These are phyloP conservation scores for Emmonsiellopsis sp. DNA, from an alignment of 2,329 filamentous ascomycete species.

Conservation along the genomic window DNA sequence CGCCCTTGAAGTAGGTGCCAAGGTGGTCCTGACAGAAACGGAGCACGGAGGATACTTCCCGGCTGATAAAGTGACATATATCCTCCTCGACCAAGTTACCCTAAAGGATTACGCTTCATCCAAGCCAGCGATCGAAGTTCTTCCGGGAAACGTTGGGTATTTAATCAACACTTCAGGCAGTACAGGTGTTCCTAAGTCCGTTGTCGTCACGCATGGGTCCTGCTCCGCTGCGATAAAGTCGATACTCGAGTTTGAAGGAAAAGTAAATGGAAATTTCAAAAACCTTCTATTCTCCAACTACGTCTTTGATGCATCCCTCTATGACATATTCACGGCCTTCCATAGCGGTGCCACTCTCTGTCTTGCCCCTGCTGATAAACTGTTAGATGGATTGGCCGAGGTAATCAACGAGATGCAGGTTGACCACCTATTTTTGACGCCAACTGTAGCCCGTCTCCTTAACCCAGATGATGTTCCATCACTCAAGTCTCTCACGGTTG, in stretches of 20 bases:
- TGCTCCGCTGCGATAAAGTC: constrained; percentile 63
- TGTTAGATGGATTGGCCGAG: constrained; percentile 63
- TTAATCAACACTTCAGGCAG: constrained; percentile 77
- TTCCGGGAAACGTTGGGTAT: constrained; percentile 53
- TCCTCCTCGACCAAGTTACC: background rate
- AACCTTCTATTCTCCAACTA: constrained; percentile 52
- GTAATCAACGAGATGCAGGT: constrained; percentile 54
- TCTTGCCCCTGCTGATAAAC: constrained; percentile 59
- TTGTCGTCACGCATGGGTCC: constrained; percentile 68
- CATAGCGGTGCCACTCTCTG: constrained; percentile 68
- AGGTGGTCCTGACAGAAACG: constrained; percentile 32
- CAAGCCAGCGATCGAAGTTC: background rate
- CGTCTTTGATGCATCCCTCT: constrained; percentile 81
- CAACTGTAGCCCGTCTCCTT: constrained; percentile 72
- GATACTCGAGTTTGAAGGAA: constrained; percentile 66
- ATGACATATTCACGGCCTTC: constrained; percentile 84
- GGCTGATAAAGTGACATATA: background rate
- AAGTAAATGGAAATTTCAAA: constrained; percentile 13
- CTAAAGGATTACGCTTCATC: background rate
- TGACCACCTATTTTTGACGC: constrained; percentile 77
- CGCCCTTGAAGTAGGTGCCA: constrained; percentile 49
- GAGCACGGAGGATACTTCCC: background rate
- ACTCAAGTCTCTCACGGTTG: constrained; percentile 67
- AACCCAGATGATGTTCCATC: constrained; percentile 56
- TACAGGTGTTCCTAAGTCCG: constrained; percentile 70